A percentile compares a stretch with the other conserved stretches of the same genome.
Evolutionary conservation across 805 yeast species (phyloP).

Genomic region (Myxozyma geophila): DNA sequence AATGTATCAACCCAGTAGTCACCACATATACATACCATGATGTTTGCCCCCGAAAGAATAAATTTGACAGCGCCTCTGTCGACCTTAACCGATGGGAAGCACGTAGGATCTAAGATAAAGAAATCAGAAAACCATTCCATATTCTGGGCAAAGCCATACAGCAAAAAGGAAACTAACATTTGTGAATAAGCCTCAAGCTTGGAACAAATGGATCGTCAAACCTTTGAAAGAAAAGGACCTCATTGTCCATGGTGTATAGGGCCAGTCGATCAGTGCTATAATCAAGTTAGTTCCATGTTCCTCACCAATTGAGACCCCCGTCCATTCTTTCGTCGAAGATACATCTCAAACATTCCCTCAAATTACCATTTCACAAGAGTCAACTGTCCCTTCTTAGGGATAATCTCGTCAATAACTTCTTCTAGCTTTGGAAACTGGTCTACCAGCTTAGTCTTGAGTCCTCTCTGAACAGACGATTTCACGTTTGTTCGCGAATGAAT

Average conservation of each 20-base stretch:
- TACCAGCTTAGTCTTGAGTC: constrained; percentile 74
- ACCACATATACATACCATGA: constrained; percentile 65
- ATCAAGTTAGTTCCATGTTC: not conserved
- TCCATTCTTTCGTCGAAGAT: not conserved
- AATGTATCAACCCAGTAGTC: not conserved
- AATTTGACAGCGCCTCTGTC: constrained; percentile 97
- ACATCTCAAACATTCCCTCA: not conserved
- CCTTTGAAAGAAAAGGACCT: constrained; percentile 78
- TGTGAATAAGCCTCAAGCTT: constrained; percentile 72
- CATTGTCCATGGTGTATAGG: constrained; percentile 67
- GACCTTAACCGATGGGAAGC: constrained; percentile 85
- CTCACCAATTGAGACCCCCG: not conserved
- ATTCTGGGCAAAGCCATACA: not conserved
- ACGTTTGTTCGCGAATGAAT: constrained; percentile 88
- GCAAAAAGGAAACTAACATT: constrained; percentile 45
- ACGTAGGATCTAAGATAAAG: constrained; percentile 57
- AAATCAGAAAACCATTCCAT: not conserved
- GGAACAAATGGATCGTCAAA: constrained; percentile 81
- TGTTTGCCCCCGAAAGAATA: constrained; percentile 92
- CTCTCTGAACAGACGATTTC: constrained; percentile 92
- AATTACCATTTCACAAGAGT: constrained; percentile 69
- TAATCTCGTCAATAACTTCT: constrained; percentile 73
- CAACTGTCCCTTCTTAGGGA: constrained; percentile 88
- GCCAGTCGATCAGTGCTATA: constrained; percentile 76
- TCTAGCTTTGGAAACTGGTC: constrained; percentile 76